Percentiles rank a stretch among this genome's conserved stretches.
Conservation (phyloP, 371 early-diverging fungal genomes). For the Encephalitozoon cuniculi region DNA sequence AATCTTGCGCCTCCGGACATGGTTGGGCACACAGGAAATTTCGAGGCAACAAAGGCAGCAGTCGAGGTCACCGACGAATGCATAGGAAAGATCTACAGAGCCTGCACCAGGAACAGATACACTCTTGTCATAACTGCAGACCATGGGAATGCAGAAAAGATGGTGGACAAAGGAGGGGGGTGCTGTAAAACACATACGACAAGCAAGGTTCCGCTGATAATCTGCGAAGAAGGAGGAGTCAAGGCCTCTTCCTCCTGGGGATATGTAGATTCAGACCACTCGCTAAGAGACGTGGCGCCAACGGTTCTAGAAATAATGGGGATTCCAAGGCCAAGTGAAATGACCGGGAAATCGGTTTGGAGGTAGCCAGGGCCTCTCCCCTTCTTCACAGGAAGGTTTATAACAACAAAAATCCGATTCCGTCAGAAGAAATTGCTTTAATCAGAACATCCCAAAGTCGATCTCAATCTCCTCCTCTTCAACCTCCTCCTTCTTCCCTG, state of each 20-base stretch:
- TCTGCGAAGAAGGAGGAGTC: constrained; percentile 63
- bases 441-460: constrained; percentile 28
- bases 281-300: constrained; percentile 93
- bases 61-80: constrained; percentile 82
- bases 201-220: constrained; percentile 76
- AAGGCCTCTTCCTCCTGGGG: neutral
- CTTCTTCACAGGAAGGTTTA: neutral
- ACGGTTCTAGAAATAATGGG: constrained; percentile 85
- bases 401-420: neutral
- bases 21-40: constrained; percentile 96
- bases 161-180: constrained; percentile 76
- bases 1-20: constrained; percentile 94
- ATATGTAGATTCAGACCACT: constrained; percentile 61
- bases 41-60: constrained; percentile 80
- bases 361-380: neutral
- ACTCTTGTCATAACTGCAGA: constrained; percentile 89
- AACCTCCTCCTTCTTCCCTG: constrained; percentile 15
- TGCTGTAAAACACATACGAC: constrained; percentile 69
- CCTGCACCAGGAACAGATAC: constrained; percentile 77
- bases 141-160: constrained; percentile 99
- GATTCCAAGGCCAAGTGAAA: constrained; percentile 76
- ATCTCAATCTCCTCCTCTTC: constrained; percentile 40
- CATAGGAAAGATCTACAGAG: constrained; percentile 80
- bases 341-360: constrained; percentile 70
- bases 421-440: neutral